These are phyloP conservation scores for Monosporozyma solicola DNA, from an alignment of 805 yeast species.

Conservation along the genomic window DNA sequence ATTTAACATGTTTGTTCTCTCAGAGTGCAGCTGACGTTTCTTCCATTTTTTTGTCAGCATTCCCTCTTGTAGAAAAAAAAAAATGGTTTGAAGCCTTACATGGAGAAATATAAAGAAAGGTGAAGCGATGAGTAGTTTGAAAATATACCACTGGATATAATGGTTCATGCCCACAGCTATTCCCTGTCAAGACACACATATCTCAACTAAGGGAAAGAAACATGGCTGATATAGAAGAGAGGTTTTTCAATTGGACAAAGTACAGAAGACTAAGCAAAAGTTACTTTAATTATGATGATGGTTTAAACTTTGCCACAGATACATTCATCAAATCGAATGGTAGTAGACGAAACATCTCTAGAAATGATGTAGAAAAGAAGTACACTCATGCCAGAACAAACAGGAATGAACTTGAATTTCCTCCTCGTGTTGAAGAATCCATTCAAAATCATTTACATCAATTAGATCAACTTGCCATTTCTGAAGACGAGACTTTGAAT, in stretches of 20 bases:
- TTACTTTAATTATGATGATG: not conserved
- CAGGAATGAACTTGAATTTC: not conserved
- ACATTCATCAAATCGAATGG: not conserved
- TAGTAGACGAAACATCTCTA: not conserved
- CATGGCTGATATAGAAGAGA: conserved; percentile 3
- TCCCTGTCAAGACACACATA: too few relatives aligned
- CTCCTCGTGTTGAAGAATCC: conserved; percentile 1
- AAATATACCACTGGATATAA: not conserved
- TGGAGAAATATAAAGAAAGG: not conserved
- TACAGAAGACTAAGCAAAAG: conserved; percentile 7
- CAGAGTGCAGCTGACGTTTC: too few relatives aligned
- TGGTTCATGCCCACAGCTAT: not conserved
- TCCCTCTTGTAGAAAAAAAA: too few relatives aligned
- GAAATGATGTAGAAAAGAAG: not conserved
- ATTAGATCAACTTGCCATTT: conserved; percentile 3
- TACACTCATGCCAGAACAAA: not conserved
- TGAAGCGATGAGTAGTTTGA: too few relatives aligned
- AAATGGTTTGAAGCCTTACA: not conserved
- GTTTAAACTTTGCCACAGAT: not conserved
- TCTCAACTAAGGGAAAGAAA: not conserved
- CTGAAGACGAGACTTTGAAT: not conserved
- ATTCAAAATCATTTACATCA: conserved; percentile 6
- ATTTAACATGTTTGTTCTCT: too few relatives aligned
- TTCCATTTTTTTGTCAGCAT: too few relatives aligned
- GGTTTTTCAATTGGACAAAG: conserved; percentile 8